Evolutionary conservation across 257 asterid species (phyloP), one percentile per base, ranked within the genome.

Genomic region (Solanum peruvianum): DNA sequence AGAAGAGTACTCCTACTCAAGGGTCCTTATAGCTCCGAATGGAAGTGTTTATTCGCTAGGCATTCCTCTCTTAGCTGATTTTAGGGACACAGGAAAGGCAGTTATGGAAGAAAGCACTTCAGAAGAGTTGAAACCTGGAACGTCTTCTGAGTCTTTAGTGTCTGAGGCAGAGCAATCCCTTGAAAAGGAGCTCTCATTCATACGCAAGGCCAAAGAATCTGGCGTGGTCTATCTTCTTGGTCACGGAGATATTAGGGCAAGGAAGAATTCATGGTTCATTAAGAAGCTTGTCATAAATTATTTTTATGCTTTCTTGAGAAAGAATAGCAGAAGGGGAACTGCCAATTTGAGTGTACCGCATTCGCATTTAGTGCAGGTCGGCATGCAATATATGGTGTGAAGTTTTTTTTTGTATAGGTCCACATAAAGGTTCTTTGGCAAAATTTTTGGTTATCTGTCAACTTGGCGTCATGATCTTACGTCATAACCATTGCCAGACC

Each of bases 211-310:
- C 76, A 97, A 94, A 88, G 98, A 94, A 88, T 93, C 94, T 9
- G 99, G 99, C 14, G 96, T 97, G 3, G 99, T 97, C 5, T 95
- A 97, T 86, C 98, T 97, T 87, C 98, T 97, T 77, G 99, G 99
- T 35, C 96, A 97, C 75, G 98, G 98, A 80, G 93, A 93, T 86
- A 94, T 97, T 42, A 91, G 99, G 88, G 99, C 99, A 3, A 94
- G 98, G 89, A 96, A 95, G 90, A 94, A 96, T 58, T 96, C 99
- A 7, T 95, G 99, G 99, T 95, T 96, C 89, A 86, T 96, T 14
- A 97, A 97, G 92, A 97, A 96, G 92, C 97, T 97, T 16, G 93
- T 95, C 87, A 95, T 97, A 45, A 95, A 97, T 86, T 97, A 97
- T 86, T 94, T 97, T 81, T 97, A 97, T 23, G 98, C 95, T 44